Conservation (phyloP, 768 basidiomycete species). For the Mycena albidolilacea region DNA sequence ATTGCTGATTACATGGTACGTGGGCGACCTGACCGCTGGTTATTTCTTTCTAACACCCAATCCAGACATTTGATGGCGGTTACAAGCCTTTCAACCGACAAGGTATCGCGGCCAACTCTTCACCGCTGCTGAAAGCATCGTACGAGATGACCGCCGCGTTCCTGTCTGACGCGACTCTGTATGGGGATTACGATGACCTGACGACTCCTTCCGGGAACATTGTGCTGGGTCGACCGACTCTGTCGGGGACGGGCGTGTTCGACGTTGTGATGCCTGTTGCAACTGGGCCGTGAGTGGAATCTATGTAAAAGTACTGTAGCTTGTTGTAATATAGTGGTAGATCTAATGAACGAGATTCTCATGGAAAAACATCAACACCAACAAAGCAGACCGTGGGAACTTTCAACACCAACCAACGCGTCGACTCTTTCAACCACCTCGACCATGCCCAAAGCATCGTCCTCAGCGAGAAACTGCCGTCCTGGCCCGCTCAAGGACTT, state of each 20-base stretch:
- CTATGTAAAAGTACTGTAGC: conserved; percentile 32
- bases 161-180: conserved; percentile 93
- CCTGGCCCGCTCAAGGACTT: conserved; percentile 74
- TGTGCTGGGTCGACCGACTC: conserved; percentile 88
- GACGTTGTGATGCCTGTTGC: conserved; percentile 77
- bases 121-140: conserved; percentile 97
- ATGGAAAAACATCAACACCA: background rate
- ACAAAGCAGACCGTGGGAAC: background rate
- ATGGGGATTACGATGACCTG: conserved; percentile 96
- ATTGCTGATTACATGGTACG: conserved; percentile 99
- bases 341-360: background rate
- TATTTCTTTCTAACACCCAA: conserved; percentile 26
- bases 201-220: conserved; percentile 92
- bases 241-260: conserved; percentile 96
- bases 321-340: conserved; percentile 21
- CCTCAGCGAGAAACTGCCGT: conserved; percentile 49
- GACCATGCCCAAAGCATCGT: conserved; percentile 36
- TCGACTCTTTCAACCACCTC: background rate
- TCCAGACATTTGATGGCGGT: conserved; percentile 95
- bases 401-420: background rate
- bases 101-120: conserved; percentile 92
- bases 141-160: conserved; percentile 97
- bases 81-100: conserved; percentile 99
- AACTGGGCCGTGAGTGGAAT: conserved; percentile 6
- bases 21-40: conserved; percentile 12